These are phyloP conservation scores for Diaporthe sp. DNA, from an alignment of 2,329 filamentous ascomycete species.

Conservation along the genomic window DNA sequence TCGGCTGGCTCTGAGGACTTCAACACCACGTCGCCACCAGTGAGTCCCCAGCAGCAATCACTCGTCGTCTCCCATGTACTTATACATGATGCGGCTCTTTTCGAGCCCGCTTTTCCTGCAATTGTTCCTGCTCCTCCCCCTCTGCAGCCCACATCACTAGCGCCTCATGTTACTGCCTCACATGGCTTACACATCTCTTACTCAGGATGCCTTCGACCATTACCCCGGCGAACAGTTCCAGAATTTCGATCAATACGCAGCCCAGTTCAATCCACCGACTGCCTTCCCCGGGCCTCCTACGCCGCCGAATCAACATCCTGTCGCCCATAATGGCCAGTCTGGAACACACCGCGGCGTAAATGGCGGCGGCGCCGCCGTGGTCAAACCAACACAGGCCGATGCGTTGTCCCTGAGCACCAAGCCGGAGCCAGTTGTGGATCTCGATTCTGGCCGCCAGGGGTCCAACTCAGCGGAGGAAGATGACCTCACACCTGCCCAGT, in stretches of 20 bases:
- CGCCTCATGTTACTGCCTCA: conserved; percentile 44
- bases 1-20: conserved; percentile 69
- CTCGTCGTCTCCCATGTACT: conserved; percentile 23
- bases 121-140: conserved; percentile 43
- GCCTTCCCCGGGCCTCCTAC: conserved; percentile 64
- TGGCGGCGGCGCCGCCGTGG: conserved; percentile 41
- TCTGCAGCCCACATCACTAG: conserved; percentile 45
- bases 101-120: conserved; percentile 35
- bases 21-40: conserved; percentile 67
- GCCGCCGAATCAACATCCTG: conserved; percentile 59
- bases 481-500: conserved; percentile 69
- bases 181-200: conserved; percentile 51
- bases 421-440: conserved; percentile 53
- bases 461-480: conserved; percentile 70
- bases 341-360: conserved; percentile 45
- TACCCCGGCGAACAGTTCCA: conserved; percentile 64
- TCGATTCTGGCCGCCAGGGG: conserved; percentile 52
- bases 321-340: conserved; percentile 45
- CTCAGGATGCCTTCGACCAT: conserved; percentile 65
- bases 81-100: conserved; percentile 34
- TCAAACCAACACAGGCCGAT: conserved; percentile 47
- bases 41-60: conserved; percentile 53
- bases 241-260: conserved; percentile 59
- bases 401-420: conserved; percentile 52
- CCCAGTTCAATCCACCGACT: conserved; percentile 57